These are phyloP conservation scores for Globisporangium nodosum DNA, from an alignment of 352 stramenopile genomes.

Conservation along the genomic window DNA sequence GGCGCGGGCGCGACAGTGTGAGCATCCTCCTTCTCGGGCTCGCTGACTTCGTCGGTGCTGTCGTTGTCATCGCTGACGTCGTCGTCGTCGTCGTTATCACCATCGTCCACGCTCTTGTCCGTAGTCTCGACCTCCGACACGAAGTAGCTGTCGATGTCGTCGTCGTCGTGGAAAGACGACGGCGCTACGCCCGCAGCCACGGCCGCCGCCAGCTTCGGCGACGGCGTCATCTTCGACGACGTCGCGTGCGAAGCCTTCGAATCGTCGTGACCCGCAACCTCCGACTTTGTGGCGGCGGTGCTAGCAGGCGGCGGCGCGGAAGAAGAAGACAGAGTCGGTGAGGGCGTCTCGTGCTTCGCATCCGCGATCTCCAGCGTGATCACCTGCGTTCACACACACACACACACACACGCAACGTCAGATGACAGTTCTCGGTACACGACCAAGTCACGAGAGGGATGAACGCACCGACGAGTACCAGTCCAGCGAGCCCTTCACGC, in stretches of 20 bases:
- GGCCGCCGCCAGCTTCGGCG: conserved; percentile 7
- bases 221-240: conserved; percentile 10
- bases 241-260: not conserved
- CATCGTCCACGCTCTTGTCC: not conserved
- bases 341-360: not conserved
- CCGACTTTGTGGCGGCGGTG: not conserved
- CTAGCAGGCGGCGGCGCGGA: not conserved
- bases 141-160: conserved; percentile 9
- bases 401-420: not conserved
- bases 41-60: conserved; percentile 2
- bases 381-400: conserved; percentile 14
- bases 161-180: conserved; percentile 4
- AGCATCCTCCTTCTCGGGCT: not conserved
- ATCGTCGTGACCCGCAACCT: not conserved
- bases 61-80: conserved; percentile 3
- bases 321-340: not conserved
- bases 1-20: not conserved
- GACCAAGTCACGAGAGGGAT: not conserved
- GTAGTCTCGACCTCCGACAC: conserved; percentile 4
- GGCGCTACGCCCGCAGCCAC: conserved; percentile 2
- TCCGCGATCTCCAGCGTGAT: conserved; percentile 25
- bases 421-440: not conserved
- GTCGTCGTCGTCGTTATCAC: not conserved
- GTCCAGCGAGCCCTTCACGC: conserved; percentile 44
- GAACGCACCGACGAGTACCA: conserved; percentile 60